A percentile compares a stretch with the other conserved stretches of the same genome.
Evolutionary conservation across 345 rosid species (phyloP).

Genomic region (Camelina neglecta): DNA sequence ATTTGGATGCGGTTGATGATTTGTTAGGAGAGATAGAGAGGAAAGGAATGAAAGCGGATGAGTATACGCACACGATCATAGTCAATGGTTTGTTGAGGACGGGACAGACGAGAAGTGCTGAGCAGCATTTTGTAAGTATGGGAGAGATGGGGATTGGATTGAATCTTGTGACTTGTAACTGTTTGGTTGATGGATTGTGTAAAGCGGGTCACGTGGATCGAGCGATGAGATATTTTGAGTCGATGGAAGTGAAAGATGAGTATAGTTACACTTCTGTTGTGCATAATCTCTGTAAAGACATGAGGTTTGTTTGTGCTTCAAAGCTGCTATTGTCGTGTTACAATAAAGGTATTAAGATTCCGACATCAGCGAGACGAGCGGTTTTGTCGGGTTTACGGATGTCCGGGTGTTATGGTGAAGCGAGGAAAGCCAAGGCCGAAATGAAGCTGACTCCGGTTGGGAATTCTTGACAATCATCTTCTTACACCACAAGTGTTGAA

Average conservation of each 20-base stretch:
- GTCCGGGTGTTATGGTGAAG: slow-evolving; percentile 62
- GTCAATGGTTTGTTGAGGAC: slow-evolving; percentile 69
- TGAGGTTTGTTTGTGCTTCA: slow-evolving; percentile 67
- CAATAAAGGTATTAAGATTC: slow-evolving; percentile 63
- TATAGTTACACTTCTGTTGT: slow-evolving; percentile 76
- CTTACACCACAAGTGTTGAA: slow-evolving; percentile 31
- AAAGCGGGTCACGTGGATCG: slow-evolving; percentile 63
- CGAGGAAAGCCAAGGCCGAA: slow-evolving; percentile 57
- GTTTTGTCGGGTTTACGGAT: slow-evolving; percentile 67
- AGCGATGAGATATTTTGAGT: slow-evolving; percentile 63
- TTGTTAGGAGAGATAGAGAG: slow-evolving; percentile 63
- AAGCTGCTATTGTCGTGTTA: slow-evolving; percentile 68
- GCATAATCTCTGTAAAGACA: slow-evolving; percentile 75
- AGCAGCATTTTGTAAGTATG: slow-evolving; percentile 60
- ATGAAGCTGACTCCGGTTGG: slow-evolving; percentile 52
- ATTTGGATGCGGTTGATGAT: slow-evolving; percentile 59
- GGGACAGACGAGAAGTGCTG: slow-evolving; percentile 64
- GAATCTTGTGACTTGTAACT: slow-evolving; percentile 62
- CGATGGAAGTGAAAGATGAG: slow-evolving; percentile 75
- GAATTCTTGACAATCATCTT: slow-evolving; percentile 40
- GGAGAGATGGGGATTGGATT: slow-evolving; percentile 53
- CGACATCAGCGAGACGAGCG: slow-evolving; percentile 66
- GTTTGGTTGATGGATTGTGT: slow-evolving; percentile 69
- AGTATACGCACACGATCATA: slow-evolving; percentile 79
- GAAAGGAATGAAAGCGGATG: slow-evolving; percentile 66